These are phyloP conservation scores for Hypoxylon trugodes DNA, from an alignment of 495 filamentous ascomycete genomes.

Conservation along the genomic window DNA sequence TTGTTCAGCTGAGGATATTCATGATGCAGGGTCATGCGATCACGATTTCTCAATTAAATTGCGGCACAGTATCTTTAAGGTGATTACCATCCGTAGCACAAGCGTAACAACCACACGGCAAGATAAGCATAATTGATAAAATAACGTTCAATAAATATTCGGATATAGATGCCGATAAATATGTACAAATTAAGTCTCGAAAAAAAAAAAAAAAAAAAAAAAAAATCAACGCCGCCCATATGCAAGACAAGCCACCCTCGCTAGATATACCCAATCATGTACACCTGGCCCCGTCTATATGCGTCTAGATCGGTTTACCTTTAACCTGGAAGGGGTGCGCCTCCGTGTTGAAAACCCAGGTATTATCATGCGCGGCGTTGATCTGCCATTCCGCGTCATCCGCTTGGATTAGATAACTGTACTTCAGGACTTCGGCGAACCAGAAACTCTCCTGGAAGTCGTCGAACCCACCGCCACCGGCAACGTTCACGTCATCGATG, in stretches of 20 bases:
- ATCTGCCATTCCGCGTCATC: constrained; percentile 74
- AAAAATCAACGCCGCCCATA: constrained; percentile 21
- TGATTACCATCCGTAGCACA: no score
- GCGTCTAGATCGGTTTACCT: constrained; percentile 45
- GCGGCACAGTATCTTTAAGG: no score
- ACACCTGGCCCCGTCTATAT: neutral
- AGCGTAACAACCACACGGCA: no score
- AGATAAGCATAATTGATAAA: neutral
- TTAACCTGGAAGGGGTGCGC: constrained; percentile 76
- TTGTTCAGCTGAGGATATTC: no score
- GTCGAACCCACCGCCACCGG: constrained; percentile 65
- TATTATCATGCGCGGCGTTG: constrained; percentile 61
- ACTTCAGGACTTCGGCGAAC: constrained; percentile 92
- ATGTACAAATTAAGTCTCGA: constrained; percentile 6
- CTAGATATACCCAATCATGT: neutral
- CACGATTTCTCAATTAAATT: no score
- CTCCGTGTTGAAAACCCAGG: constrained; percentile 87
- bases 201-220: neutral
- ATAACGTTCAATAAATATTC: constrained; percentile 32
- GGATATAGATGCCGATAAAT: neutral
- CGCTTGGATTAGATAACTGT: constrained; percentile 75
- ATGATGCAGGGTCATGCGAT: no score
- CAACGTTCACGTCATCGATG: constrained; percentile 70
- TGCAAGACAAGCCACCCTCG: constrained; percentile 6
- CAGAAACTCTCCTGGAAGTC: constrained; percentile 90